phyloP scores from a whole-genome alignment of 352 stramenopile genomes.

The Thalassiosira mediterranea region DNA sequence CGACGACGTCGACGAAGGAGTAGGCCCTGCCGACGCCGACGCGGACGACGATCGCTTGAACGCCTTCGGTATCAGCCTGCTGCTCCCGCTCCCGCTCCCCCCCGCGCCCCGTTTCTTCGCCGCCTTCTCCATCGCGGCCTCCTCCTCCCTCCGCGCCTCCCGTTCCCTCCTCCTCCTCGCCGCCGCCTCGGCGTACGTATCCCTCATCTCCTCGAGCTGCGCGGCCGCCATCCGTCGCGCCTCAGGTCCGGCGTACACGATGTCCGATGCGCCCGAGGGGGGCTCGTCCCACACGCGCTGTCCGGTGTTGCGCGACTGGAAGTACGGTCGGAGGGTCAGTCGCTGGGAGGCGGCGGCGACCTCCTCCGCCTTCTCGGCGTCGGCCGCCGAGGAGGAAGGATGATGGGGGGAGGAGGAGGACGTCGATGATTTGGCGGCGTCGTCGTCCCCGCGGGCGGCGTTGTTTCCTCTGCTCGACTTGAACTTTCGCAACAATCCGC shows the following conservation, averaged over 20 bases:
- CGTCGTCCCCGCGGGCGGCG: neutral
- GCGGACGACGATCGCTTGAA: slow-evolving; percentile 16
- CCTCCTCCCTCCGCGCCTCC: slow-evolving; percentile 12
- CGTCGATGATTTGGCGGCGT: neutral
- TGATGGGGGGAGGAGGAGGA: neutral
- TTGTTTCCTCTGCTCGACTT: slow-evolving; percentile 26
- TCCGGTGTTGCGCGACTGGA: slow-evolving; percentile 63
- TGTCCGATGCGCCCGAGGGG: slow-evolving; percentile 65
- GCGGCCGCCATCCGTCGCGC: slow-evolving; percentile 60
- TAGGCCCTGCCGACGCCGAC: too few species aligned
- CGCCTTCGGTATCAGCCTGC: too few species aligned
- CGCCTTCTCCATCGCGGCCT: slow-evolving; percentile 20
- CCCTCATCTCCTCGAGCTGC: slow-evolving; percentile 67
- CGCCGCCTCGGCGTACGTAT: slow-evolving; percentile 22
- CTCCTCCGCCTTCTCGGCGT: slow-evolving; percentile 11
- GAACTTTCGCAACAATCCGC: slow-evolving; percentile 39
- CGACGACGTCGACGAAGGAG: slow-evolving; percentile 15
- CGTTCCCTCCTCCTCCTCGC: slow-evolving; percentile 14
- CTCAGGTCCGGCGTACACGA: slow-evolving; percentile 62
- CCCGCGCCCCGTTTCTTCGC: slow-evolving; percentile 19
- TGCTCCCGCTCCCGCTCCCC: neutral
- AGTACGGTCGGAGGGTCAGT: slow-evolving; percentile 71
- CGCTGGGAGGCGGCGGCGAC: slow-evolving; percentile 31
- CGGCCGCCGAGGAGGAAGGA: neutral
- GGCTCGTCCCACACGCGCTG: slow-evolving; percentile 82